Conservation (phyloP, 1,284 basidiomycete genomes). For the Pseudozyma pruni region DNA sequence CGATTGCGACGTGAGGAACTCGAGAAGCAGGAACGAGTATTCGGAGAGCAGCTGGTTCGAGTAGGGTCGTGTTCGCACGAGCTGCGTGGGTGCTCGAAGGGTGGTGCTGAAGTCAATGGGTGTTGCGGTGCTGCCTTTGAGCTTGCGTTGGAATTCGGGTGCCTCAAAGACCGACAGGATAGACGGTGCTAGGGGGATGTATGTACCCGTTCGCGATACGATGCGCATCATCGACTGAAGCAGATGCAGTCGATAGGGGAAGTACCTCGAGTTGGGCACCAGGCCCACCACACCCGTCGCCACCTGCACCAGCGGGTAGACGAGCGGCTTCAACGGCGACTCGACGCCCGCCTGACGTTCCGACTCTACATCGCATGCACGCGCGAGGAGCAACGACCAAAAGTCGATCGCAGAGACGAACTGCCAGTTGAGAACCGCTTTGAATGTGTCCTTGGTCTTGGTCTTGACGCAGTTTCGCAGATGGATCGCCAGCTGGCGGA, state of each 20-base stretch:
- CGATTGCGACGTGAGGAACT: constrained; percentile 75
- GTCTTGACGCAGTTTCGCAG: constrained; percentile 90
- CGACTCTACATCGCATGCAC: constrained; percentile 53
- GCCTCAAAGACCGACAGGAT: constrained; percentile 87
- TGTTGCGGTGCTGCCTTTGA: constrained; percentile 86
- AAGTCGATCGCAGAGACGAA: constrained; percentile 96
- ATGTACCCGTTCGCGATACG: constrained; percentile 81
- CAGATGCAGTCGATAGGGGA: constrained; percentile 82
- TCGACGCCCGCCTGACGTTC: constrained; percentile 68
- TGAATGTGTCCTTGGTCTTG: constrained; percentile 71
- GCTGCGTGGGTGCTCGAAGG: constrained; percentile 87
- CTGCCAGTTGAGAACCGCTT: constrained; percentile 82
- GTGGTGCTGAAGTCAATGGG: constrained; percentile 88
- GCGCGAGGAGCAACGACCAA: constrained; percentile 80
- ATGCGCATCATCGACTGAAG: constrained; percentile 79
- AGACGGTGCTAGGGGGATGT: constrained; percentile 86
- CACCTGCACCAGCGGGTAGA: constrained; percentile 96
- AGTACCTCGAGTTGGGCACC: constrained; percentile 82
- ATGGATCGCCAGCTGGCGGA: constrained; percentile 93
- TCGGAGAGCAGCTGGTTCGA: constrained; percentile 86
- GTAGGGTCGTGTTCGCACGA: constrained; percentile 88
- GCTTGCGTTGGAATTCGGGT: constrained; percentile 78
- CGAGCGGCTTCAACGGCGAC: constrained; percentile 84
- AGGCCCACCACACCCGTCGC: constrained; percentile 92
- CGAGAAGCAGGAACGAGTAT: constrained; percentile 79